These are phyloP conservation scores for Paramecium biaurelia DNA, from an alignment of 73 alveolate species.

Conservation along the genomic window DNA sequence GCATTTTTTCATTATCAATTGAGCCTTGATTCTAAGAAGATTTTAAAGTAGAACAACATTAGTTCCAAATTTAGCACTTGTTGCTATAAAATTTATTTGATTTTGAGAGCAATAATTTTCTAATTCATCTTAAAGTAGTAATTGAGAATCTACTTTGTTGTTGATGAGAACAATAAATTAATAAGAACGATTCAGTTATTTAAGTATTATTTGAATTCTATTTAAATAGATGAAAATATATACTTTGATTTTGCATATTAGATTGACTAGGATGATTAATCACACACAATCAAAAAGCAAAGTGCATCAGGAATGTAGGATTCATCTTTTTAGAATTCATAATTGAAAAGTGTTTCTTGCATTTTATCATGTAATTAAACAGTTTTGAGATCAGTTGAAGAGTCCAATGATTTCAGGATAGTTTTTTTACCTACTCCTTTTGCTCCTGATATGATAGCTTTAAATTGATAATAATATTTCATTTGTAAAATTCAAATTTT, in stretches of 20 bases:
- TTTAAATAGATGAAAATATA: background rate
- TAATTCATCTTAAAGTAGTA: background rate
- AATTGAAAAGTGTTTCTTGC: background rate
- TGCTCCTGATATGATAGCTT: conserved; percentile 2
- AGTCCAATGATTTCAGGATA: background rate
- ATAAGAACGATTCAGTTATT: background rate
- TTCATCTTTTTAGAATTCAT: background rate
- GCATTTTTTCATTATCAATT: background rate
- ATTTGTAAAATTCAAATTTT: background rate
- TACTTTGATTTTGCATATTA: background rate
- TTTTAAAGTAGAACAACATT: background rate
- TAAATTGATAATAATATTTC: conserved; percentile 22
- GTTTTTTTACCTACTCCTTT: background rate
- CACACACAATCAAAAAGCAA: background rate
- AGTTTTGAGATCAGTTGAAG: background rate
- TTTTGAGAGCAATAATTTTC: background rate
- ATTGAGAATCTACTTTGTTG: background rate
- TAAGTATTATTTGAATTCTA: conserved; percentile 2
- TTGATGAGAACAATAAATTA: background rate
- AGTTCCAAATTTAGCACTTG: background rate
- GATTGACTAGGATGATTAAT: background rate
- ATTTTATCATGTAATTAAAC: background rate
- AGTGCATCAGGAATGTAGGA: background rate
- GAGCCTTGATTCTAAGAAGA: background rate
- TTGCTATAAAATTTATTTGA: background rate